Percentiles rank a stretch among this genome's conserved stretches.
phyloP scores from a whole-genome alignment of 352 stramenopile genomes.

The Nothophytophthora sp. region DNA sequence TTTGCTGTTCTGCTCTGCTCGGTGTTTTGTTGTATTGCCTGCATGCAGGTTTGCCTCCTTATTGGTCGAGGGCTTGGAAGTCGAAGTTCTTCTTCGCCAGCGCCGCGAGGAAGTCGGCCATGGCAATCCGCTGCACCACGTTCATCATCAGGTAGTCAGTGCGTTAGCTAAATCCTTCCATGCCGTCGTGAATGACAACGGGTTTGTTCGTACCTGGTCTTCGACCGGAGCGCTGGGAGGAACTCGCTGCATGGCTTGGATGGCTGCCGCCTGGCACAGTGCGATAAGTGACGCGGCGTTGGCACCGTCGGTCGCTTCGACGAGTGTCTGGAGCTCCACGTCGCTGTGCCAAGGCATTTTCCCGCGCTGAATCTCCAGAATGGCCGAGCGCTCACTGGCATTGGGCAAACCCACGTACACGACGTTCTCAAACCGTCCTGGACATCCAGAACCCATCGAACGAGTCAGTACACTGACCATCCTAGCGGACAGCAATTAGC shows the following conservation, averaged over 20 bases:
- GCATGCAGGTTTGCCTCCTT: background rate
- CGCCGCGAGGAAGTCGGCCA: slow-evolving; percentile 45
- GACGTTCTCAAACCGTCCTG: slow-evolving; percentile 85
- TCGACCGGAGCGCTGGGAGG: slow-evolving; percentile 17
- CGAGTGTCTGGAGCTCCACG: slow-evolving; percentile 48
- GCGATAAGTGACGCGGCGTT: slow-evolving; percentile 79
- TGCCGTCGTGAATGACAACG: background rate
- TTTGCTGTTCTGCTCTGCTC: slow-evolving; percentile 5
- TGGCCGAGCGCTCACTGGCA: slow-evolving; percentile 49
- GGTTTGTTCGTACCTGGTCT: slow-evolving; percentile 27
- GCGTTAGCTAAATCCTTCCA: background rate
- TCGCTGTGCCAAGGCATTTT: slow-evolving; percentile 76
- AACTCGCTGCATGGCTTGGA: slow-evolving; percentile 71
- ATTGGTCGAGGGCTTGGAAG: slow-evolving; percentile 23
- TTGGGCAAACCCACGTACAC: slow-evolving; percentile 73
- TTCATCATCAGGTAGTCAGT: slow-evolving; percentile 6
- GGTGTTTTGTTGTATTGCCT: background rate
- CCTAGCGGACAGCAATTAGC: no score
- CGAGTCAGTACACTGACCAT: background rate
- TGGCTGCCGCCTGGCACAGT: slow-evolving; percentile 70
- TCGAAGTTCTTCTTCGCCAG: slow-evolving; percentile 43
- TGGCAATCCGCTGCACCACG: slow-evolving; percentile 31
- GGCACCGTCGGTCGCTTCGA: slow-evolving; percentile 54
- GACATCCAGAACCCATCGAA: no score
- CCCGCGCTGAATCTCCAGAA: slow-evolving; percentile 59